These are phyloP conservation scores for Jaapia argillacea DNA, from an alignment of 768 basidiomycete species.

Conservation along the genomic window DNA sequence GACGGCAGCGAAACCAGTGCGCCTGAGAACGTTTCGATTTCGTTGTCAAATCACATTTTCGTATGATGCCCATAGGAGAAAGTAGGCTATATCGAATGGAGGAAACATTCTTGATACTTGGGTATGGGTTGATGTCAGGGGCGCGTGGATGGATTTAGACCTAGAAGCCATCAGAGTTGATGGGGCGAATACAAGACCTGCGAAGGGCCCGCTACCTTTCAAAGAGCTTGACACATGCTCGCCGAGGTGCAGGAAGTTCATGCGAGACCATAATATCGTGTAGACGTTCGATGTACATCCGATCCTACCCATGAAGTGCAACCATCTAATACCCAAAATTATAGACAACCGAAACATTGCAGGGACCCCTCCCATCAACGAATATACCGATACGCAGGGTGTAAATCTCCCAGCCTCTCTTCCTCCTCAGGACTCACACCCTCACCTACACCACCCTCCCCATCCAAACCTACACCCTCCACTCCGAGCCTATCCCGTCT, in stretches of 20 bases:
- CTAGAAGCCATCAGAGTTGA: too few species aligned
- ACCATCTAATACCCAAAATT: neutral
- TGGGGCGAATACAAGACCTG: too few species aligned
- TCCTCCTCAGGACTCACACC: slow-evolving; percentile 1
- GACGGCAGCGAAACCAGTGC: too few species aligned
- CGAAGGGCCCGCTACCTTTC: neutral
- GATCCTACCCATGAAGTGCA: neutral
- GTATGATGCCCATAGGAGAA: too few species aligned
- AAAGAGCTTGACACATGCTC: neutral
- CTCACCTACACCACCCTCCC: neutral
- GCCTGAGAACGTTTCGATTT: too few species aligned
- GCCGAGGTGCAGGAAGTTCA: neutral
- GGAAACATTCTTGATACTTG: too few species aligned
- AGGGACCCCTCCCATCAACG: slow-evolving; percentile 1
- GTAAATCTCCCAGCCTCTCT: slow-evolving; percentile 13
- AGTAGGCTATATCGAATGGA: too few species aligned
- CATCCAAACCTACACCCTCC: neutral
- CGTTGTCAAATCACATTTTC: too few species aligned
- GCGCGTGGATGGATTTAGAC: too few species aligned
- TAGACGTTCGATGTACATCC: neutral
- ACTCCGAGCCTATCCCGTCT: slow-evolving; percentile 7
- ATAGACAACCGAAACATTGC: neutral
- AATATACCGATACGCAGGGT: slow-evolving; percentile 15
- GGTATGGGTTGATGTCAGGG: too few species aligned
- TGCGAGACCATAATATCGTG: neutral